Evolutionary conservation across 805 yeast genomes (phyloP).

Genomic region (Wickerhamomyces sydowiorum): DNA sequence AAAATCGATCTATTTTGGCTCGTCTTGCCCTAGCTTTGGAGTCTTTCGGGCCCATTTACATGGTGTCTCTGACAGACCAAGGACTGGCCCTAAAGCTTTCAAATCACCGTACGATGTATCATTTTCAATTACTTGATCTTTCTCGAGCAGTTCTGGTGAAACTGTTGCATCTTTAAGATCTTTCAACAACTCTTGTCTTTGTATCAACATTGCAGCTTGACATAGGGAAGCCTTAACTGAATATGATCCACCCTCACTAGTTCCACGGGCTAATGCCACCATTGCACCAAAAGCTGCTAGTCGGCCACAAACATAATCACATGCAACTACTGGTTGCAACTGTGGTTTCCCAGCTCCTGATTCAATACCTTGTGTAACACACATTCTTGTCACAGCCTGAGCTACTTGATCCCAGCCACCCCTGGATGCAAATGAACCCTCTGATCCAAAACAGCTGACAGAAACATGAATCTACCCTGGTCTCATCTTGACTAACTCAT

Average conservation of each 20-base stretch:
- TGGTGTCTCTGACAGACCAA: background rate
- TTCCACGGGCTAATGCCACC: background rate
- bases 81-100: background rate
- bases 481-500: background rate
- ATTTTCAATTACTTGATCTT: background rate
- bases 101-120: background rate
- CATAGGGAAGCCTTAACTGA: background rate
- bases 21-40: background rate
- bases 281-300: conserved; percentile 1
- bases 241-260: background rate
- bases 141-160: background rate
- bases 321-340: background rate
- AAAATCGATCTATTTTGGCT: background rate
- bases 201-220: background rate
- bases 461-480: background rate
- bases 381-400: background rate
- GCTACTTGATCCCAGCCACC: conserved; percentile 1
- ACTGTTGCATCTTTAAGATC: background rate
- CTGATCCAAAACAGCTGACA: background rate
- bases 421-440: background rate
- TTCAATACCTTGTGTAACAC: background rate
- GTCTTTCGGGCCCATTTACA: background rate
- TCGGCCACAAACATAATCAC: background rate
- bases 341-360: background rate
- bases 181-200: background rate